Evolutionary conservation across 177 flowering plant genomes (phyloP).

Genomic region (Vitis hybrid): DNA sequence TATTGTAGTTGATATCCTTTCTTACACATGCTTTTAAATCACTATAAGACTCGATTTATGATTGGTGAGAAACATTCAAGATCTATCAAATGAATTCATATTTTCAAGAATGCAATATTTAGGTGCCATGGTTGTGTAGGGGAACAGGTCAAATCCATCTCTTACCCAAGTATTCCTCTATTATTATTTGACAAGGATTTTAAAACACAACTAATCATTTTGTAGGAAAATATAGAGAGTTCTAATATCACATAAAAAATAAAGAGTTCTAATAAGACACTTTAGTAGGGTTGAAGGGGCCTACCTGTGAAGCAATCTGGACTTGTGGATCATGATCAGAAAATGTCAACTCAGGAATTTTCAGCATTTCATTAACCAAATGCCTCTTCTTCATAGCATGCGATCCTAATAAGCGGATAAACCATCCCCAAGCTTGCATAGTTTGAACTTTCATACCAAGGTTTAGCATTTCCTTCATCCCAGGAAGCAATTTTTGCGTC

Average conservation of each 20-base stretch:
- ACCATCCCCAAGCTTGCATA: constrained; percentile 86
- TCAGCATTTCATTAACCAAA: constrained; percentile 71
- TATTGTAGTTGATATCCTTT: too few relatives aligned
- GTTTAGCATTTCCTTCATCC: constrained; percentile 51
- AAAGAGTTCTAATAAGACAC: too few relatives aligned
- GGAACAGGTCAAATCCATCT: too few relatives aligned
- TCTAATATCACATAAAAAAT: too few relatives aligned
- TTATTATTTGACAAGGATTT: too few relatives aligned
- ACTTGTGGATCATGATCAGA: constrained; percentile 62
- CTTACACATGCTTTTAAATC: too few relatives aligned
- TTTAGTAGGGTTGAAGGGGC: not conserved
- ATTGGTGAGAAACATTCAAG: too few relatives aligned
- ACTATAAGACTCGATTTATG: too few relatives aligned
- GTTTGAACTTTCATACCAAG: constrained; percentile 53
- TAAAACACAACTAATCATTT: not conserved
- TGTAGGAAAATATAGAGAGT: not conserved
- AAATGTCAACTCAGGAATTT: constrained; percentile 65
- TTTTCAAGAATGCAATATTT: too few relatives aligned
- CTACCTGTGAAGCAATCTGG: constrained; percentile 71
- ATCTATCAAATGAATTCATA: too few relatives aligned
- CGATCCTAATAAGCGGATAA: constrained; percentile 61
- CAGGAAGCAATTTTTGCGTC: constrained; percentile 49
- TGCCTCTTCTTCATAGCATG: constrained; percentile 46
- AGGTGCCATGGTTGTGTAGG: too few relatives aligned
- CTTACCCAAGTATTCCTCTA: not conserved